Base-by-base conservation (phyloP, 2,329 filamentous ascomycete genomes). In the Chrysoporthe cubensis region DNA sequence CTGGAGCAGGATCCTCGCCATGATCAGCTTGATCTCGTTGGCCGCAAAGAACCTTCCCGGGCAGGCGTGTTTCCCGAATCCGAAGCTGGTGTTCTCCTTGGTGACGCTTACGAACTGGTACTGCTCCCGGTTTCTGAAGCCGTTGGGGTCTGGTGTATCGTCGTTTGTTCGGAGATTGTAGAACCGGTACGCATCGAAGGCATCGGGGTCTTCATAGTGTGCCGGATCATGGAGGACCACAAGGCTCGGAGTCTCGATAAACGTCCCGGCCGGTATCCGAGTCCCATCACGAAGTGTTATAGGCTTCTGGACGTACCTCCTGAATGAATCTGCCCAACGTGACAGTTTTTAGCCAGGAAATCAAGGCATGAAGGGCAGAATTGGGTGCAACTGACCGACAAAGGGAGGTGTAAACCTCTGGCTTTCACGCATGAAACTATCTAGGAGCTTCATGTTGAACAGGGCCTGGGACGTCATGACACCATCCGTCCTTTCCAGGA, bases 261-360 rank as follows among this genome's bases (percentile, higher is more conserved):
- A 74, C 8, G 76, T 75, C 11, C 80, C 80, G 1, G 75, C 72
- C 0, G 80, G 79, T 5, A 82, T 76, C 37, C 80, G 79, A 44
- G 84, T 82, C 32, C 84, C 84, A 70, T 85, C 83, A 34, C 82
- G 82, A 4, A 85, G 80, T 1, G 80, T 80, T 69, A 86, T 79
- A 7, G 81, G 78, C 68, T 81, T 79, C 42, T 83, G 74, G 8
- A 83, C 82, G 68, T 81, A 83, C 59, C 83, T 81, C n/a, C 75
- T 75, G 72, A 85, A 84, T 1, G 82, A 80, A 1, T 80, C 37
- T 66, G n/a, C 5, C 2, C 37, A 5, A 40, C 9, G 37, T 3
- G 7, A 32, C 4, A 37, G 4, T 4, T 8, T 2, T 54, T 5
- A 54, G 50, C 13, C 2, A 14, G 1, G 3, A 34, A 21, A 18